Percentiles rank a stretch among this genome's conserved stretches.
Evolutionary conservation across 495 filamentous ascomycete species (phyloP).

Genomic region (Monascus purpureus): DNA sequence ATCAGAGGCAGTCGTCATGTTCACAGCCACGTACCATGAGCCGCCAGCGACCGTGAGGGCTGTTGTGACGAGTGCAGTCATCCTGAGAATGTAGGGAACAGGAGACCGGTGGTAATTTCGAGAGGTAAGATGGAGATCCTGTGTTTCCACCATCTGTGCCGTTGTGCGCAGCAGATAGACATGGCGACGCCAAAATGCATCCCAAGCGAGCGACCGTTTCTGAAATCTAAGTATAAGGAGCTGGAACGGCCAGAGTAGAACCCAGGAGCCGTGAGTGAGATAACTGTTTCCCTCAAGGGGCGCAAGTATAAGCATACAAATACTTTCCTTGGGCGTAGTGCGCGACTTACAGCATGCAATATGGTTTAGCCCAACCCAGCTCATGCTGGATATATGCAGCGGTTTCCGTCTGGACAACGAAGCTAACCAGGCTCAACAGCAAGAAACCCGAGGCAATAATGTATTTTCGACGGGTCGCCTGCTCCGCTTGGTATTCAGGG

Average conservation of each 20-base stretch:
- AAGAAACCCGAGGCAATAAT: slow-evolving; percentile 75
- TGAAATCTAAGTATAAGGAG: slow-evolving; percentile 65
- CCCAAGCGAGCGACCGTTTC: slow-evolving; percentile 60
- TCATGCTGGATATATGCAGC: slow-evolving; percentile 86
- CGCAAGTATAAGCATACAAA: not conserved
- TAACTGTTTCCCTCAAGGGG: slow-evolving; percentile 36
- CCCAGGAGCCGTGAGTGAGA: slow-evolving; percentile 89
- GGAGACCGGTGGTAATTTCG: slow-evolving; percentile 40
- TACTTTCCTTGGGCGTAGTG: not conserved
- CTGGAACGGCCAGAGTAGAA: slow-evolving; percentile 72
- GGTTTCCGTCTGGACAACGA: slow-evolving; percentile 84
- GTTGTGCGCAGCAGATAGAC: slow-evolving; percentile 59
- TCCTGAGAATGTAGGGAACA: slow-evolving; percentile 58
- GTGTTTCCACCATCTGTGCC: slow-evolving; percentile 71
- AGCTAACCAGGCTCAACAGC: slow-evolving; percentile 62
- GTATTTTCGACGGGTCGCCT: slow-evolving; percentile 65
- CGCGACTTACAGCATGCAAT: slow-evolving; percentile 90
- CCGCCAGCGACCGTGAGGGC: slow-evolving; percentile 79
- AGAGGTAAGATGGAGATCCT: slow-evolving; percentile 42
- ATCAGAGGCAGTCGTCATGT: slow-evolving; percentile 80
- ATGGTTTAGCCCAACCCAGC: slow-evolving; percentile 85
- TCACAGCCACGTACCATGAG: slow-evolving; percentile 93
- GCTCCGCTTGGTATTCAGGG: slow-evolving; percentile 40
- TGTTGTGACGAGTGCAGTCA: slow-evolving; percentile 68
- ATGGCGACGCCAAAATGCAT: slow-evolving; percentile 78